A percentile compares a stretch with the other conserved stretches of the same genome.
These are phyloP conservation scores for Heliamphora pulchella DNA, from an alignment of 179 eudicot species.

Conservation along the genomic window DNA sequence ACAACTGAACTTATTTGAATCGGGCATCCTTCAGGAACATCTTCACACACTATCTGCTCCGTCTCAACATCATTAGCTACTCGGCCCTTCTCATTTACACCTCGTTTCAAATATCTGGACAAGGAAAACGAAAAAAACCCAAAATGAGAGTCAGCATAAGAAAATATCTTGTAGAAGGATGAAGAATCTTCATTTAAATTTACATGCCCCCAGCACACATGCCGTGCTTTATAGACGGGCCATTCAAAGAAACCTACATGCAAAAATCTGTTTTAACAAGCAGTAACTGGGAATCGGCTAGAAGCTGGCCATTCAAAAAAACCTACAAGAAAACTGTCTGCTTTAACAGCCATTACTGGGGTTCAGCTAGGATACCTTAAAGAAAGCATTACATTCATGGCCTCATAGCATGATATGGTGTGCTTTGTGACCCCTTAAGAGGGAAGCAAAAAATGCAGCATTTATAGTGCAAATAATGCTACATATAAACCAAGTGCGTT, in stretches of 20 bases:
- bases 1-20: constrained; percentile 71
- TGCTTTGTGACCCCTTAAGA: not conserved
- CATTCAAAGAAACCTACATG: not conserved
- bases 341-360: not conserved
- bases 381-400: not conserved
- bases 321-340: constrained; percentile 1
- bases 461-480: not conserved
- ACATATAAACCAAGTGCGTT: not conserved
- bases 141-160: not conserved
- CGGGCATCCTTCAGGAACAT: constrained; percentile 43
- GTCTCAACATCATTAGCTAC: constrained; percentile 99
- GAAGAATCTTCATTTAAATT: not conserved
- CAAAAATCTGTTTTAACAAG: not conserved
- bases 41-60: constrained; percentile 86
- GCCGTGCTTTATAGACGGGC: not conserved
- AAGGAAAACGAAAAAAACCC: not conserved
- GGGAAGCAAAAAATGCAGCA: constrained; percentile 6
- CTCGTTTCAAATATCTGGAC: constrained; percentile 82
- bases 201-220: not conserved
- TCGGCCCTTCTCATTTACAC: constrained; percentile 89
- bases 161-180: not conserved
- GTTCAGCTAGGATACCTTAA: not conserved
- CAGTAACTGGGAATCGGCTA: not conserved
- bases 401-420: not conserved
- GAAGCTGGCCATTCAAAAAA: not conserved